These are phyloP conservation scores for Bretschneidera sinensis DNA, from an alignment of 345 rosid genomes.

Conservation along the genomic window DNA sequence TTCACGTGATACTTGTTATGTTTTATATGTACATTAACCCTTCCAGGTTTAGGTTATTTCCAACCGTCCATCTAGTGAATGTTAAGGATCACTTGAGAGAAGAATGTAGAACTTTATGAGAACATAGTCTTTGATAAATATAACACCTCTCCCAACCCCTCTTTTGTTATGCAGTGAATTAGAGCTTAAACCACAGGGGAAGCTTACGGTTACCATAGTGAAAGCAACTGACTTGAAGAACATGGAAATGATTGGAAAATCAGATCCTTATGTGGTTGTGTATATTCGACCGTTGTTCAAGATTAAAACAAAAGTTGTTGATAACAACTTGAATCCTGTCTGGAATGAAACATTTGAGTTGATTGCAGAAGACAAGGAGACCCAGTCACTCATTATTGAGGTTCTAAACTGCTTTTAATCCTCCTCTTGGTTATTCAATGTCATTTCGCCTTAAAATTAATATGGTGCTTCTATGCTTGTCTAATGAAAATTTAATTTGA, in stretches of 20 bases:
- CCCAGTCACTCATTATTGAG: conserved; percentile 77
- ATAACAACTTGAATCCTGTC: conserved; percentile 90
- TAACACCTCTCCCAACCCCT: conserved; percentile 8
- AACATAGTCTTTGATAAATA: neutral
- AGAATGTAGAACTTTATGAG: too few relatives aligned
- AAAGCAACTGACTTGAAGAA: conserved; percentile 91
- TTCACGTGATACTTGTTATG: neutral
- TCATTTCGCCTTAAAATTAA: neutral
- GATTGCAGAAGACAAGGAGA: conserved; percentile 98
- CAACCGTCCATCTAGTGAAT: too few relatives aligned
- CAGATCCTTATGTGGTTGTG: conserved; percentile 87
- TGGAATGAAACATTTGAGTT: conserved; percentile 84
- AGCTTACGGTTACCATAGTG: conserved; percentile 55
- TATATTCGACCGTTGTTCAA: conserved; percentile 77
- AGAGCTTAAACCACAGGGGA: conserved; percentile 97
- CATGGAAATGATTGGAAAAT: conserved; percentile 97
- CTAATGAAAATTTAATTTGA: neutral
- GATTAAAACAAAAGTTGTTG: conserved; percentile 73
- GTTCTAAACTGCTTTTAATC: conserved; percentile 27
- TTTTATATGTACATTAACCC: neutral
- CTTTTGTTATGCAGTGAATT: conserved; percentile 59
- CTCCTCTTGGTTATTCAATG: conserved; percentile 6
- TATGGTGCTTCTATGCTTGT: neutral
- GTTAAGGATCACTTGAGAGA: too few relatives aligned
- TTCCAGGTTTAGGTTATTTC: neutral